Conservation (phyloP, 1,139 yeast species). For the Taphrina wiesneri region DNA sequence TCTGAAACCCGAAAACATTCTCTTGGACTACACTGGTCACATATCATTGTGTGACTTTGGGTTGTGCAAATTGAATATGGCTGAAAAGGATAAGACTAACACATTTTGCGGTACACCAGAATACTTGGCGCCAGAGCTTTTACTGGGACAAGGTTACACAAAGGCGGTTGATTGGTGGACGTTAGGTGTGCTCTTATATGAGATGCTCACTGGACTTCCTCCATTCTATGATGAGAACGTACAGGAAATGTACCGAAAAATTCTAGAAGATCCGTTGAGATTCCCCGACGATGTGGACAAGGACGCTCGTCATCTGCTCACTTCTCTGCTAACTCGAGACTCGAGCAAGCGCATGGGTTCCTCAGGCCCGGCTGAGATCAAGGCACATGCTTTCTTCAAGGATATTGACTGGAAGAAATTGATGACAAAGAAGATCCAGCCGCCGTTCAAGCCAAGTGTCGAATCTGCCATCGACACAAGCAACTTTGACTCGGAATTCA, state of each 20-base stretch:
- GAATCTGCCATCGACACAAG: constrained; percentile 67
- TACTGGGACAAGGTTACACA: constrained; percentile 90
- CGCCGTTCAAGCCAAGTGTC: constrained; percentile 94
- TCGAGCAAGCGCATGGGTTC: constrained; percentile 75
- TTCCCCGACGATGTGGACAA: constrained; percentile 88
- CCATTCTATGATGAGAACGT: constrained; percentile 94
- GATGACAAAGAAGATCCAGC: constrained; percentile 82
- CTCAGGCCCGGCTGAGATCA: constrained; percentile 82
- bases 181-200: constrained; percentile 85
- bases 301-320: constrained; percentile 80
- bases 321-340: constrained; percentile 77
- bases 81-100: constrained; percentile 79
- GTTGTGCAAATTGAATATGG: constrained; percentile 90
- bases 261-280: constrained; percentile 79
- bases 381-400: constrained; percentile 79
- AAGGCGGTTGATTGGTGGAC: constrained; percentile 99
- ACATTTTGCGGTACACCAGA: constrained; percentile 96
- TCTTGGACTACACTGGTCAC: constrained; percentile 93
- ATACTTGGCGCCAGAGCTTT: constrained; percentile 90
- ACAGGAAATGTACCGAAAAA: constrained; percentile 92
- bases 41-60: constrained; percentile 98
- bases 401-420: constrained; percentile 82
- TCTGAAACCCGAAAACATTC: constrained; percentile 90
- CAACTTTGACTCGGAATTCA: constrained; percentile 85
- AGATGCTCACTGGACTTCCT: constrained; percentile 95